These are phyloP conservation scores for Amyloporia xantha DNA, from an alignment of 768 basidiomycete genomes.

Conservation along the genomic window DNA sequence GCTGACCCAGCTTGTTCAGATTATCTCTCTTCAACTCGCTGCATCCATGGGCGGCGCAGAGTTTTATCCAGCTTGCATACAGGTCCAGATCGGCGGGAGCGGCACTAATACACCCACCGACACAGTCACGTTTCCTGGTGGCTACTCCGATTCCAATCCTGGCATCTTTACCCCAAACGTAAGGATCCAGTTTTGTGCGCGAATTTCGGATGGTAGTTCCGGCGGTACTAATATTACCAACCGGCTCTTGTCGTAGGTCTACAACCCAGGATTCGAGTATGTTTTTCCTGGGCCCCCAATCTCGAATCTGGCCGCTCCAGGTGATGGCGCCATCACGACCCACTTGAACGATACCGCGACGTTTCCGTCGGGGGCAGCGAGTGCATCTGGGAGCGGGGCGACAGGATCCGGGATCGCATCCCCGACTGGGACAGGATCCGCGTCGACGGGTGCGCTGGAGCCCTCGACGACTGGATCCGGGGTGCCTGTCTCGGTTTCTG, in stretches of 20 bases:
- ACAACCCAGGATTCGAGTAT: slow-evolving; percentile 19
- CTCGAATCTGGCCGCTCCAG: slow-evolving; percentile 18
- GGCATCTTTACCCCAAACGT: slow-evolving; percentile 61
- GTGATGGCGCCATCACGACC: slow-evolving; percentile 10
- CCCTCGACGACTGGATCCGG: background rate
- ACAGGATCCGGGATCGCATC: slow-evolving; percentile 1
- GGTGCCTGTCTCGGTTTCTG: no score
- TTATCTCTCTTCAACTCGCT: slow-evolving; percentile 71
- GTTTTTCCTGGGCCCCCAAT: slow-evolving; percentile 24
- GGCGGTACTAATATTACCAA: background rate
- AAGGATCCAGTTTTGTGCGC: slow-evolving; percentile 6
- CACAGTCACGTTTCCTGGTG: slow-evolving; percentile 61
- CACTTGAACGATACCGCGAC: slow-evolving; percentile 7
- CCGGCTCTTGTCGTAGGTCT: slow-evolving; percentile 13
- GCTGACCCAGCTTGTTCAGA: slow-evolving; percentile 19
- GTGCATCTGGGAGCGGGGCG: background rate
- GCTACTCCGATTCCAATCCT: slow-evolving; percentile 64
- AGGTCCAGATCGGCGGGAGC: slow-evolving; percentile 46
- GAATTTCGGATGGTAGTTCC: background rate
- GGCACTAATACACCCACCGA: slow-evolving; percentile 43
- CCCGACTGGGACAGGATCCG: slow-evolving; percentile 1
- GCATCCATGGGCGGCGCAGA: slow-evolving; percentile 56
- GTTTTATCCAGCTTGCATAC: slow-evolving; percentile 72
- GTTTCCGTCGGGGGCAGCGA: slow-evolving; percentile 15
- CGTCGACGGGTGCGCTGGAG: background rate